These are phyloP conservation scores for Macrophomina tecta DNA, from an alignment of 2,329 filamentous ascomycete species.

Conservation along the genomic window DNA sequence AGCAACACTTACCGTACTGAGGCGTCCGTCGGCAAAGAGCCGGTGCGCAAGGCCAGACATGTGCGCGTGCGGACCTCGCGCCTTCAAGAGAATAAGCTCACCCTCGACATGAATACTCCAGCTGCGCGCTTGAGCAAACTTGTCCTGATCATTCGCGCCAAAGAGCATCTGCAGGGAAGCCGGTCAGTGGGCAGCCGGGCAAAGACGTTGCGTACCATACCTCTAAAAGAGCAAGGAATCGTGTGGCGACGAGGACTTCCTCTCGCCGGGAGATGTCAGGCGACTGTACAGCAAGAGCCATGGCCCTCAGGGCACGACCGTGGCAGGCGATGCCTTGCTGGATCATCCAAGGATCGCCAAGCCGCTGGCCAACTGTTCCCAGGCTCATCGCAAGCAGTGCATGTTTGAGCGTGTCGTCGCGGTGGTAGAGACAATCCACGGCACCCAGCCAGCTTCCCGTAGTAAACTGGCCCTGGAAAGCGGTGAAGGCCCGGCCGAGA, in stretches of 20 bases:
- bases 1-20: constrained; percentile 9
- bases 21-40: constrained; percentile 36
- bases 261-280: constrained; percentile 32
- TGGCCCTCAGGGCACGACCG: constrained; percentile 36
- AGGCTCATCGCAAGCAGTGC: constrained; percentile 37
- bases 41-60: constrained; percentile 31
- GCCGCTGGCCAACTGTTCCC: constrained; percentile 35
- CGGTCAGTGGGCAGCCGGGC: too few species aligned
- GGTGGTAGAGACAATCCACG: constrained; percentile 33
- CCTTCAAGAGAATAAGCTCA: constrained; percentile 36
- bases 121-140: constrained; percentile 34
- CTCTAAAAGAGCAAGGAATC: constrained; percentile 34
- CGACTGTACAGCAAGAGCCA: constrained; percentile 34
- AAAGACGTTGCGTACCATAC: neutral
- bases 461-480: neutral
- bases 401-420: constrained; percentile 36
- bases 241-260: constrained; percentile 37
- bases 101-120: constrained; percentile 40
- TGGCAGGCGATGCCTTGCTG: constrained; percentile 37
- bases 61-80: constrained; percentile 33
- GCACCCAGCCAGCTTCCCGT: constrained; percentile 26
- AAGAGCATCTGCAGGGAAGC: constrained; percentile 34
- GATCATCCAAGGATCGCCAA: constrained; percentile 31
- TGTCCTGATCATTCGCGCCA: constrained; percentile 30
- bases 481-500: neutral